phyloP scores from a whole-genome alignment of 352 stramenopile species.

The Globisporangium paddicum region DNA sequence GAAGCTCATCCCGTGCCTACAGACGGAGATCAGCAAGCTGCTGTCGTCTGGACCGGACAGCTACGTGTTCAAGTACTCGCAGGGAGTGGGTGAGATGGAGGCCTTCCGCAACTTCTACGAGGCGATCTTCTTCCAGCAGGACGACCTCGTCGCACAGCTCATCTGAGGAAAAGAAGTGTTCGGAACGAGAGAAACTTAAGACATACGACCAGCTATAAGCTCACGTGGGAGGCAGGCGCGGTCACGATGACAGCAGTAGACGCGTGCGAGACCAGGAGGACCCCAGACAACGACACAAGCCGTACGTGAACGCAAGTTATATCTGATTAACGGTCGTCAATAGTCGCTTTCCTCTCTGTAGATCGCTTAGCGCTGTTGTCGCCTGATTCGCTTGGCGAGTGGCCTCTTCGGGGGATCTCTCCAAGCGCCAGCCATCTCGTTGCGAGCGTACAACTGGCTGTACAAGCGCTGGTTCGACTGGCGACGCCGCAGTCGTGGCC shows the following conservation, averaged over 20 bases:
- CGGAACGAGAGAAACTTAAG: too few species aligned
- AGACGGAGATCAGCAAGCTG: conserved; percentile 69
- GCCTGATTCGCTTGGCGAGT: not conserved
- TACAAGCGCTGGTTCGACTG: not conserved
- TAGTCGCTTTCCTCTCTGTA: not conserved
- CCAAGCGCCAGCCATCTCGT: not conserved
- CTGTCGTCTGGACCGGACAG: conserved; percentile 43
- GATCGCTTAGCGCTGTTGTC: not conserved
- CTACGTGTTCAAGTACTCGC: conserved; percentile 73
- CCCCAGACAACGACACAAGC: not conserved
- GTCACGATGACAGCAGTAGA: not conserved
- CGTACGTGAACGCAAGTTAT: not conserved
- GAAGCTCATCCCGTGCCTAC: conserved; percentile 75
- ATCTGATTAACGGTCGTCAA: not conserved
- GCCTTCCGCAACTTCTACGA: conserved; percentile 85
- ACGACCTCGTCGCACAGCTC: conserved; percentile 33
- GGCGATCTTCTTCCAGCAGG: conserved; percentile 75
- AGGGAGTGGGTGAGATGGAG: conserved; percentile 70
- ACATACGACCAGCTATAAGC: too few species aligned
- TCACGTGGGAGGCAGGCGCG: too few species aligned
- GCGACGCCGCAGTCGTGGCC: not conserved
- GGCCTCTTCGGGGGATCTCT: not conserved
- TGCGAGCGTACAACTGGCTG: not conserved
- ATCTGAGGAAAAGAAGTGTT: conserved; percentile 15
- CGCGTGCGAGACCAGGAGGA: not conserved